Evolutionary conservation across 2,329 filamentous ascomycete genomes (phyloP).

Genomic region (Nigrospora sphaerica): DNA sequence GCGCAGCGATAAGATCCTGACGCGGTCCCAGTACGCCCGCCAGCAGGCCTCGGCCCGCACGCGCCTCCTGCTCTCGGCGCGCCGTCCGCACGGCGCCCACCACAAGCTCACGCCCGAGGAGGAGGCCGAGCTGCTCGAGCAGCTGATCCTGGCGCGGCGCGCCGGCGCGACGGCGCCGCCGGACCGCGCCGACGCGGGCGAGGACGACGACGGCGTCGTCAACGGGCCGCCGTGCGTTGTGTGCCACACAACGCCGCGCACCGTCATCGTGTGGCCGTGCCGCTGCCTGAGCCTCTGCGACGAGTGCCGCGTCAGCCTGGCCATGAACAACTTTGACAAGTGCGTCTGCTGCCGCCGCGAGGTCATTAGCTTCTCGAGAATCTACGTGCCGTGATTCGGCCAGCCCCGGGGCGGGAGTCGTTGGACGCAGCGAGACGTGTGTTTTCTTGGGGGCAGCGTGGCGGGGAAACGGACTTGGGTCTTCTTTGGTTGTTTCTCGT

Average conservation of each 20-base stretch:
- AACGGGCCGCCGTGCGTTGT: constrained; percentile 84
- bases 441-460: too few relatives aligned
- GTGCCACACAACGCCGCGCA: constrained; percentile 79
- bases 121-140: constrained; percentile 53
- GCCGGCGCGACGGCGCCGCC: constrained; percentile 3
- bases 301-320: constrained; percentile 86
- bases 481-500: too few relatives aligned
- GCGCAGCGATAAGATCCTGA: constrained; percentile 64
- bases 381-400: constrained; percentile 70
- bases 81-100: constrained; percentile 23
- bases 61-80: constrained; percentile 53
- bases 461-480: too few relatives aligned
- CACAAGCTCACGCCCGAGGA: constrained; percentile 45
- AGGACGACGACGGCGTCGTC: constrained; percentile 60
- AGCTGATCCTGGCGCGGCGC: constrained; percentile 49
- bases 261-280: constrained; percentile 93
- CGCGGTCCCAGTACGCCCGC: constrained; percentile 68
- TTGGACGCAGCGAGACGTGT: too few relatives aligned
- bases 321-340: constrained; percentile 95
- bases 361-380: constrained; percentile 80
- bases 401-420: too few relatives aligned
- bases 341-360: constrained; percentile 91
- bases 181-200: constrained; percentile 41
- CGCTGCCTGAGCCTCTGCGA: constrained; percentile 91
- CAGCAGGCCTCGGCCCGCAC: constrained; percentile 63